These are phyloP conservation scores for Phialophora macrospora DNA, from an alignment of 2,329 filamentous ascomycete species.

Conservation along the genomic window DNA sequence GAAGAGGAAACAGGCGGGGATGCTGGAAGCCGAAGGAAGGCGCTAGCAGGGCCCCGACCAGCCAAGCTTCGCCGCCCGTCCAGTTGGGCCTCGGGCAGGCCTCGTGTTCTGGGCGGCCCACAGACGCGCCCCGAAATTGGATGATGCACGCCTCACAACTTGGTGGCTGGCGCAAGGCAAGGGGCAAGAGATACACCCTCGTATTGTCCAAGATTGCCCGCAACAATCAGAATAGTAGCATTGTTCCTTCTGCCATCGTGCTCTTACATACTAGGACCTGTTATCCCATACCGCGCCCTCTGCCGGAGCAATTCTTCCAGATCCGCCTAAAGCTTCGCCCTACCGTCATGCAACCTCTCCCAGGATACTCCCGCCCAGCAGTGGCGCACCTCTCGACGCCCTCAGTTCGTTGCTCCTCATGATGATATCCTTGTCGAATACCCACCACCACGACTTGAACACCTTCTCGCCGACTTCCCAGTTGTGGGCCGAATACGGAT, in stretches of 20 bases:
- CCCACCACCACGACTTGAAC: conserved; percentile 66
- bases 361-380: conserved; percentile 33
- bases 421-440: conserved; percentile 61
- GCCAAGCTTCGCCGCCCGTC: neutral
- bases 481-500: conserved; percentile 55
- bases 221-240: too few species aligned
- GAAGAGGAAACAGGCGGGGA: neutral
- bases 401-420: conserved; percentile 60
- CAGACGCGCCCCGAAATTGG: conserved; percentile 12
- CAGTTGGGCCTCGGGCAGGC: neutral
- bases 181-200: neutral
- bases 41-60: neutral
- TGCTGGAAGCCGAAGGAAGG: neutral
- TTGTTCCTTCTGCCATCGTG: too few species aligned
- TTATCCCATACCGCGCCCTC: too few species aligned
- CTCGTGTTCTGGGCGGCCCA: neutral
- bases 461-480: conserved; percentile 66
- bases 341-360: conserved; percentile 23
- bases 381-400: conserved; percentile 50
- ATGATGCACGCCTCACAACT: neutral
- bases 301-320: neutral
- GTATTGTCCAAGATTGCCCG: neutral
- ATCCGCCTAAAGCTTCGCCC: neutral
- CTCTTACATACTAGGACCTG: too few species aligned
- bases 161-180: conserved; percentile 11